Conservation (phyloP, 352 stramenopile genomes). For the Phytophthora foliorum region DNA sequence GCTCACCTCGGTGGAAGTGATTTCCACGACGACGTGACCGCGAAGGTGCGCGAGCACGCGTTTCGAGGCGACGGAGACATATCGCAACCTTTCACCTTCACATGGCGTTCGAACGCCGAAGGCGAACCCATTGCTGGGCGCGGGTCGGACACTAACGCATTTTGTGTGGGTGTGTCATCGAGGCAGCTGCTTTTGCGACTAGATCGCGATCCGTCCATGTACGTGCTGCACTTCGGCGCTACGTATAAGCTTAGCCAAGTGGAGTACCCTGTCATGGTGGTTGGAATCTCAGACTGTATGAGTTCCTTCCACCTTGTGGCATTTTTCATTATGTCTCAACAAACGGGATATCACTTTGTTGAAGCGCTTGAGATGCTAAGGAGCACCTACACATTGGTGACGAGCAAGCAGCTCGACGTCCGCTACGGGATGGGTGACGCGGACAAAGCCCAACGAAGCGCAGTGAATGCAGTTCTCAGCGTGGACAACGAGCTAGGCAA, state of each 20-base stretch:
- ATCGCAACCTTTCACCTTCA: constrained; percentile 14
- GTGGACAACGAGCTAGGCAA: constrained; percentile 2
- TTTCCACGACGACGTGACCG: constrained; percentile 2
- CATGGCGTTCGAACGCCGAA: background rate
- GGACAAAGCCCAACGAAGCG: constrained; percentile 6
- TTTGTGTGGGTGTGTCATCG: constrained; percentile 9
- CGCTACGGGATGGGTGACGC: constrained; percentile 9
- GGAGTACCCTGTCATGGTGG: constrained; percentile 21
- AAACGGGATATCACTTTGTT: constrained; percentile 1
- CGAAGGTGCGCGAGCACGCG: constrained; percentile 2
- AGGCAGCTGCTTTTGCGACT: background rate
- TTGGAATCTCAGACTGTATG: constrained; percentile 30
- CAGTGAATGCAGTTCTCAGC: background rate
- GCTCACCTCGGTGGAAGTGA: constrained; percentile 14
- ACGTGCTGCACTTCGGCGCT: constrained; percentile 24
- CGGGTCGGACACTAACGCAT: constrained; percentile 9
- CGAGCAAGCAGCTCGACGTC: background rate
- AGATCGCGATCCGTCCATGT: constrained; percentile 1
- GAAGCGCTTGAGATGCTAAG: constrained; percentile 3
- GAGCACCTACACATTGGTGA: background rate
- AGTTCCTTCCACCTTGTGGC: constrained; percentile 29
- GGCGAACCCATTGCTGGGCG: constrained; percentile 6
- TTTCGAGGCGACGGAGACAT: background rate
- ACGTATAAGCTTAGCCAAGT: constrained; percentile 34
- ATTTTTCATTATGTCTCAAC: constrained; percentile 21